Base-by-base conservation (phyloP, 73 alveolate species). In the Blepharisma japonicum region DNA sequence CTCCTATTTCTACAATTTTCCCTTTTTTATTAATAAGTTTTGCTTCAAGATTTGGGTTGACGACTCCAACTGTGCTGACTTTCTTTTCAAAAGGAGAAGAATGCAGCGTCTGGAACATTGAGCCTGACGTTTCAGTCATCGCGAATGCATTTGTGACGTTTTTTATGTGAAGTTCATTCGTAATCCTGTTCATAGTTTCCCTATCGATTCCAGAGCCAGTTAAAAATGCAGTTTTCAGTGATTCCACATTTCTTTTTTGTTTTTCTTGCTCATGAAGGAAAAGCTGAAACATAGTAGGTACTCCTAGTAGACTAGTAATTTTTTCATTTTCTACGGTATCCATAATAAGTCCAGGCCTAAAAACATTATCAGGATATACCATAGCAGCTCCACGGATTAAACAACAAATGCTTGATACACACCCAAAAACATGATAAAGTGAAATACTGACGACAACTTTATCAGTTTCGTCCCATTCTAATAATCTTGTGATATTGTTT, bases 341-440 rank as follows among this genome's bases (percentile, higher is more conserved):
- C 82, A 91, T 42, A 1, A 94, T 61, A 11, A 80, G 84, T 39
- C 45, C 78, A 6, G 97, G 85, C 68, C 72, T 71, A 77, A 91
- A 91, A 6, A 94, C 95, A 42, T 83, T 92, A 68, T 87, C 74
- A 9, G 97, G 95, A 39, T 71, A 89, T 21, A 91, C 90, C 83
- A 86, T 87, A 9, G 94, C 54, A 9, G 95, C 78, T 8, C 94
- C 97, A 68, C 70, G 77, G 20, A 71, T 82, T 23, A 91, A n/a
- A 55, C 91, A 87, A 11, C 90, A 82, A 9, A 91, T 55, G 74
- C 81, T 89, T 14, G 95, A 95, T 68, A 91, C 51, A 5, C 86
- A 95, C 8, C 97, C 97, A 66, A 91, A 91, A 79, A 95, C 89
- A 55, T 91, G 97, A 79, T 91, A 91, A 2, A 91, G 89, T 45